phyloP scores from a whole-genome alignment of 139 green algal species.

The Tetradesmus lagerheimii region DNA sequence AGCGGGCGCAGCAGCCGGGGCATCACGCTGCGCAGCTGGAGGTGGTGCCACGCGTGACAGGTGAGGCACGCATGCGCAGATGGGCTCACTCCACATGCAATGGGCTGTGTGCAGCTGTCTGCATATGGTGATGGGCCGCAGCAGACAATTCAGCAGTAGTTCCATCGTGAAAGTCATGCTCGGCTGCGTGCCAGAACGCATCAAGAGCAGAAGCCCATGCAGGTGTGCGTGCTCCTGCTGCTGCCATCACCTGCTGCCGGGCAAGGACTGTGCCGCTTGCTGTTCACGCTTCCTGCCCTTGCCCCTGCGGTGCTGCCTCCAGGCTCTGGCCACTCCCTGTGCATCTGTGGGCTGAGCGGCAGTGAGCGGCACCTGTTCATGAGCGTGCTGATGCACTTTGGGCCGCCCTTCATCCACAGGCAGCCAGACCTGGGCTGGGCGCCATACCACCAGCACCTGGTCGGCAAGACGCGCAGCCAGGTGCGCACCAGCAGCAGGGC shows the following conservation, averaged over 20 bases:
- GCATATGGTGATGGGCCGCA: not conserved
- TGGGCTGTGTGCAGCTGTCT: too few species aligned
- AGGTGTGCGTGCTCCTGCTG: too few species aligned
- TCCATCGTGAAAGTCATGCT: not conserved
- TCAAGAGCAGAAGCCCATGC: not conserved
- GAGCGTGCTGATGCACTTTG: constrained; percentile 31
- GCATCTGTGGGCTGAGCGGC: not conserved
- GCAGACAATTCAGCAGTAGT: not conserved
- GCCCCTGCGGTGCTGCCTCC: not conserved
- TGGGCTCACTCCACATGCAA: too few species aligned
- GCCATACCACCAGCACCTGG: constrained; percentile 22
- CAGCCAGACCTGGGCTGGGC: constrained; percentile 21
- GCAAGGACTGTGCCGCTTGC: not conserved
- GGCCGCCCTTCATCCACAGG: constrained; percentile 19
- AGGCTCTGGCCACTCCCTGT: not conserved
- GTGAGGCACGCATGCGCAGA: not conserved
- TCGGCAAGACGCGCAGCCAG: constrained; percentile 4
- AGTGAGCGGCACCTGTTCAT: constrained; percentile 7
- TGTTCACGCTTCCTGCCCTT: not conserved
- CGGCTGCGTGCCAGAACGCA: not conserved
- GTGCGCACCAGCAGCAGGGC: not conserved
- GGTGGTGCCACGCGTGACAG: not conserved
- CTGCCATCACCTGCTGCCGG: not conserved
- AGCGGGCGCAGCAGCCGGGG: not conserved
- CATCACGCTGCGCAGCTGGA: not conserved